Evolutionary conservation across 257 asterid species (phyloP).

Genomic region (Penstemon barbatus): DNA sequence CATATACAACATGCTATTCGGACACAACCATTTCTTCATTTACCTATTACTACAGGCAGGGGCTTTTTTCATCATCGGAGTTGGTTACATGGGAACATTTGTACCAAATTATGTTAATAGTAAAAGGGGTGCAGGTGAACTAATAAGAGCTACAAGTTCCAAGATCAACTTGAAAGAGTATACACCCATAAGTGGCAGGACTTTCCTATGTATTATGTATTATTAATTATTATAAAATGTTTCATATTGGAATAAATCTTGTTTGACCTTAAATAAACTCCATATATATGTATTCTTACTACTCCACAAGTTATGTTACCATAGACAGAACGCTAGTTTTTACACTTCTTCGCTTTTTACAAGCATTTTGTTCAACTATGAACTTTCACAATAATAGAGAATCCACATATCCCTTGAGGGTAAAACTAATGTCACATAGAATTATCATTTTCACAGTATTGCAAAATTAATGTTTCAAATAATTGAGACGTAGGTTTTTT

Average conservation of each 20-base stretch:
- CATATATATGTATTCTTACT: conserved; percentile 6
- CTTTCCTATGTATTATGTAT: background rate
- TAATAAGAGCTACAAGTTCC: conserved; percentile 17
- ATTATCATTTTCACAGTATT: no score
- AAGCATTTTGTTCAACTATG: conserved; percentile 15
- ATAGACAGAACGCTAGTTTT: background rate
- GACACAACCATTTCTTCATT: conserved; percentile 64
- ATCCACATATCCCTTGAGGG: conserved; percentile 15
- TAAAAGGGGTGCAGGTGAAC: background rate
- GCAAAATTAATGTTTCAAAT: no score
- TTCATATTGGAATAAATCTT: conserved; percentile 1
- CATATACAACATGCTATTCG: conserved; percentile 63
- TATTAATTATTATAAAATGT: background rate
- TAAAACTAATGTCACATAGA: background rate
- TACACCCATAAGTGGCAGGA: background rate
- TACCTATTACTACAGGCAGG: conserved; percentile 77
- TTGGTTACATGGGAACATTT: conserved; percentile 71
- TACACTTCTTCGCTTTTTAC: background rate
- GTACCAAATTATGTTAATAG: conserved; percentile 36
- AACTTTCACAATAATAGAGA: background rate
- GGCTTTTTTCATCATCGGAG: conserved; percentile 74
- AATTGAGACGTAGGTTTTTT: no score
- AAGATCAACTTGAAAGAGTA: conserved; percentile 3
- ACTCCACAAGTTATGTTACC: background rate
- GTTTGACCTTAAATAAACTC: background rate